A percentile compares a stretch with the other conserved stretches of the same genome.
Conservation (phyloP, 257 asterid genomes). For the Plantago major region DNA sequence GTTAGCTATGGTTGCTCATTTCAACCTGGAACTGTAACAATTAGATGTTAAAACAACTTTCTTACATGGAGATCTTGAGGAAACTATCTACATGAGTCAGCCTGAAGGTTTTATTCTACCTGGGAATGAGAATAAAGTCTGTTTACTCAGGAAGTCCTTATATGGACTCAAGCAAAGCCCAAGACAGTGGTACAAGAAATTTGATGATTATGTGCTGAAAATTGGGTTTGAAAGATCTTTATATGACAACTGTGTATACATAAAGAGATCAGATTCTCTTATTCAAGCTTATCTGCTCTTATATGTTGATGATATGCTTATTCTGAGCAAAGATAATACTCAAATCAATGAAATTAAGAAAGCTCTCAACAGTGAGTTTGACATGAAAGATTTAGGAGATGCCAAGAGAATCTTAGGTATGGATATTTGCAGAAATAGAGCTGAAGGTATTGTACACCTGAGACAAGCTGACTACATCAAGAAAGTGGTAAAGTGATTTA, state of each 20-base stretch:
- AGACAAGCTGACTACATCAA: too few relatives aligned
- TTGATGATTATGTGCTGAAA: neutral
- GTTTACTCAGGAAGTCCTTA: neutral
- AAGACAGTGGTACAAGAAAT: neutral
- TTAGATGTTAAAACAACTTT: constrained; percentile 1
- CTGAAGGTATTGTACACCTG: too few relatives aligned
- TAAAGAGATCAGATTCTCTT: neutral
- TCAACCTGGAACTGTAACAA: neutral
- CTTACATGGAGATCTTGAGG: neutral
- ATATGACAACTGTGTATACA: neutral
- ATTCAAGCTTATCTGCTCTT: neutral
- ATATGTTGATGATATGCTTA: neutral
- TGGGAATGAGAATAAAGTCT: neutral
- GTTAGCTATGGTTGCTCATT: neutral
- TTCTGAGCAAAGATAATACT: neutral
- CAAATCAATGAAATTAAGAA: too few relatives aligned
- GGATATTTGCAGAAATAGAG: neutral
- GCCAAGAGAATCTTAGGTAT: neutral
- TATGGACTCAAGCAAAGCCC: neutral
- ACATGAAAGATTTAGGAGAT: too few relatives aligned
- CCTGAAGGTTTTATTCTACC: neutral
- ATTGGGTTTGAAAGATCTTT: neutral
- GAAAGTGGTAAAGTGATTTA: too few relatives aligned
- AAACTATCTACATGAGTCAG: neutral
- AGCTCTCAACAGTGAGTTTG: too few relatives aligned